These are phyloP conservation scores for Vaccinium macrocarpon DNA, from an alignment of 148 eudicot species.

Conservation along the genomic window DNA sequence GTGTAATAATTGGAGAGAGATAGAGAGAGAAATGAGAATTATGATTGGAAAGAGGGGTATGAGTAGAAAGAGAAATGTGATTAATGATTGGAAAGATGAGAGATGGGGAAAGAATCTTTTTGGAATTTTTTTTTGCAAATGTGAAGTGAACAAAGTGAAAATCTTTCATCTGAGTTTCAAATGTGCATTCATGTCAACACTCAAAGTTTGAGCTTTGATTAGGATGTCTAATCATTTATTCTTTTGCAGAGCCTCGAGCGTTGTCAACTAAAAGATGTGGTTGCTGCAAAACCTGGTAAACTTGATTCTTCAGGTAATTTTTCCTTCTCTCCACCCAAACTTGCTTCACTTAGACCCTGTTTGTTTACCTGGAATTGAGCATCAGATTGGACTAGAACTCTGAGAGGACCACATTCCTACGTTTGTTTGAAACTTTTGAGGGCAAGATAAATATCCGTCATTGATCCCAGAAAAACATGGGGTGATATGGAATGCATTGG, in stretches of 20 bases:
- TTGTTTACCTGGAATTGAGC: not conserved
- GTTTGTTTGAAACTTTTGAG: not conserved
- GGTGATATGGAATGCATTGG: not conserved
- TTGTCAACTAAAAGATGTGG: slow-evolving; percentile 90
- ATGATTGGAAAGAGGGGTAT: no score
- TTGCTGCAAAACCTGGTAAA: slow-evolving; percentile 77
- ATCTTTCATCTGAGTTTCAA: not conserved
- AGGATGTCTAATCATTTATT: not conserved
- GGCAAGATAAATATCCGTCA: not conserved
- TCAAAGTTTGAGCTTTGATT: not conserved
- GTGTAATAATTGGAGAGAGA: no score
- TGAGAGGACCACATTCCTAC: not conserved
- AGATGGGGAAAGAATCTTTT: no score
- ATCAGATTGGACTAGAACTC: not conserved
- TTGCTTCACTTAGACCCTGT: not conserved
- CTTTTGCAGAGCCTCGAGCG: slow-evolving; percentile 77
- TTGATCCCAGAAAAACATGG: not conserved
- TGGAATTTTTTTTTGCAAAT: no score
- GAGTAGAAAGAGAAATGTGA: no score
- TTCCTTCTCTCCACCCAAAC: not conserved
- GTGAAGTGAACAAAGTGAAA: no score
- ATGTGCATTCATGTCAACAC: not conserved
- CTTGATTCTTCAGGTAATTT: slow-evolving; percentile 74
- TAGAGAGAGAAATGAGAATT: no score
- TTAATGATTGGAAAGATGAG: no score